phyloP scores from a whole-genome alignment of 2,329 filamentous ascomycete species.

The Graphium sp. region DNA sequence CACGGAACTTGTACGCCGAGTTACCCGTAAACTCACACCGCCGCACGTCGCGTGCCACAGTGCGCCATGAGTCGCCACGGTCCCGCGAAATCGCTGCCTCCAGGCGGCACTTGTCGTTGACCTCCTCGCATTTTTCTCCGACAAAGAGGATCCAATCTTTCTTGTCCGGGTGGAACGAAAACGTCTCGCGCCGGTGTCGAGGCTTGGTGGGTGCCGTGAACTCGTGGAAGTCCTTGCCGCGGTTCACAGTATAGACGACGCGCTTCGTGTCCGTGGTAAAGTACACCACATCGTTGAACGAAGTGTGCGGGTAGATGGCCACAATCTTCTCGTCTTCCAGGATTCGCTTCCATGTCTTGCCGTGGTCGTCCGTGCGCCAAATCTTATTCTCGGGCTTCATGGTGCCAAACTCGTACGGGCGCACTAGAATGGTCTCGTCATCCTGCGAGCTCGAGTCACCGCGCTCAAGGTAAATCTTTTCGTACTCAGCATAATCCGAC shows the following conservation, averaged over 20 bases:
- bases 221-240: slow-evolving; percentile 53
- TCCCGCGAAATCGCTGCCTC: slow-evolving; percentile 66
- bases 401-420: slow-evolving; percentile 17
- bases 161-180: slow-evolving; percentile 70
- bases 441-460: slow-evolving; percentile 42
- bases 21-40: slow-evolving; percentile 78
- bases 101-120: slow-evolving; percentile 43
- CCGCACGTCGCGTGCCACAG: slow-evolving; percentile 54
- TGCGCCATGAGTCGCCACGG: slow-evolving; percentile 65
- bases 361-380: slow-evolving; percentile 68
- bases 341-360: slow-evolving; percentile 64
- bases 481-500: slow-evolving; percentile 29
- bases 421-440: slow-evolving; percentile 56
- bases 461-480: slow-evolving; percentile 65
- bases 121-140: slow-evolving; percentile 50
- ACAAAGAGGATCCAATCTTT: slow-evolving; percentile 90
- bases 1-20: slow-evolving; percentile 33
- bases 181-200: slow-evolving; percentile 20
- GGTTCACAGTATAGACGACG: slow-evolving; percentile 68
- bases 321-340: slow-evolving; percentile 54
- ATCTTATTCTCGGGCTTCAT: slow-evolving; percentile 34
- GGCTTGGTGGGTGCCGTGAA: slow-evolving; percentile 53
- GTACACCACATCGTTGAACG: slow-evolving; percentile 73
- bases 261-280: slow-evolving; percentile 54
- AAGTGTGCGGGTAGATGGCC: slow-evolving; percentile 58